Evolutionary conservation across 345 rosid species (phyloP).

Genomic region (Nephelium lappaceum): DNA sequence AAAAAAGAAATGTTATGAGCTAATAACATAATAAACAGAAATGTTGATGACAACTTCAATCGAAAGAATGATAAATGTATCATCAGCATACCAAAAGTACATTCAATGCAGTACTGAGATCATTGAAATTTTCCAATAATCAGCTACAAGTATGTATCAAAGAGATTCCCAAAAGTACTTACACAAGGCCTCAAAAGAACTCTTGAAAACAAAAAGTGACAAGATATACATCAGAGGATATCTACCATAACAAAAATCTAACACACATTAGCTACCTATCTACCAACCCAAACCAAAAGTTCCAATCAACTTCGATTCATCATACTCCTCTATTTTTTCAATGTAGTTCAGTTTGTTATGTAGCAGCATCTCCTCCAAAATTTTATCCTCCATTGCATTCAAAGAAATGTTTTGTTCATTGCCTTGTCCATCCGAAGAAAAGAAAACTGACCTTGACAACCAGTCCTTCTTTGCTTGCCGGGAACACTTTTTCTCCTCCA

Average conservation of each 20-base stretch:
- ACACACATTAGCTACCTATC: not conserved
- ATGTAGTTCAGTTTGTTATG: conserved; percentile 24
- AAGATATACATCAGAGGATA: not conserved
- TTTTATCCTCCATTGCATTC: conserved; percentile 25
- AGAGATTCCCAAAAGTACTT: not conserved
- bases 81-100: too few relatives aligned
- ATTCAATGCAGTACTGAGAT: not conserved
- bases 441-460: conserved; percentile 58
- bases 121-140: not conserved
- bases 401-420: not conserved
- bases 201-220: not conserved
- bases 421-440: conserved; percentile 19
- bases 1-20: too few relatives aligned
- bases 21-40: too few relatives aligned
- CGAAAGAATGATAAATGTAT: too few relatives aligned
- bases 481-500: conserved; percentile 53
- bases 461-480: conserved; percentile 55
- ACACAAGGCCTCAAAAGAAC: not conserved
- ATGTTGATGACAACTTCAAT: too few relatives aligned
- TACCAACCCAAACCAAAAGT: conserved; percentile 16
- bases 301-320: conserved; percentile 26
- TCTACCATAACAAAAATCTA: not conserved
- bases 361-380: conserved; percentile 39
- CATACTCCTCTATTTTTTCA: conserved; percentile 32
- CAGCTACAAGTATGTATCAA: not conserved